Conservation (phyloP, 768 basidiomycete genomes). For the Leucosporidium scottii region DNA sequence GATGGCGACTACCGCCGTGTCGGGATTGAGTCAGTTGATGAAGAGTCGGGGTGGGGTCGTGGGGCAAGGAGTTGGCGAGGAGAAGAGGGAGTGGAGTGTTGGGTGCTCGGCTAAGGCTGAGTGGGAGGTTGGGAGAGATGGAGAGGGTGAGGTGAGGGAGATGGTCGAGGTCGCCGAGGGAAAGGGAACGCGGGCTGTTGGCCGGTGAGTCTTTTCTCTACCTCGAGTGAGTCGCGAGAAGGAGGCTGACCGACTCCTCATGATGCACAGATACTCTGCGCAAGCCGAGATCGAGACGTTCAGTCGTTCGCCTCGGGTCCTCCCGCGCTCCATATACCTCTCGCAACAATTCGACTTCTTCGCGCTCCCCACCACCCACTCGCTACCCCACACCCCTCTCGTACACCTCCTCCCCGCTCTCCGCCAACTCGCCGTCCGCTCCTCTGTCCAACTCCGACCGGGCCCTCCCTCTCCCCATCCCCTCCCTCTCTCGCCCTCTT, state of each 20-base stretch:
- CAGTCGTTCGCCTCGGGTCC: slow-evolving; percentile 53
- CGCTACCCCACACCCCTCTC: neutral
- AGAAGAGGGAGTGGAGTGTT: slow-evolving; percentile 9
- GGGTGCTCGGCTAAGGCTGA: slow-evolving; percentile 5
- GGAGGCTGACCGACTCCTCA: neutral
- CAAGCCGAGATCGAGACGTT: slow-evolving; percentile 75
- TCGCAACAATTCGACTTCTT: slow-evolving; percentile 78
- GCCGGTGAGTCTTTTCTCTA: neutral
- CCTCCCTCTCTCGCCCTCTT: neutral
- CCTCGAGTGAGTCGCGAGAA: neutral
- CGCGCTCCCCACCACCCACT: slow-evolving; percentile 64
- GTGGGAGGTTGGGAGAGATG: slow-evolving; percentile 20
- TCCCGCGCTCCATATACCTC: slow-evolving; percentile 72
- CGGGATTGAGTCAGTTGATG: slow-evolving; percentile 28
- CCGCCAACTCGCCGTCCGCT: slow-evolving; percentile 15
- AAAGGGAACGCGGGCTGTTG: neutral
- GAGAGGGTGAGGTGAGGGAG: slow-evolving; percentile 12
- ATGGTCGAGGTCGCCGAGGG: neutral
- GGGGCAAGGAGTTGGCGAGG: neutral
- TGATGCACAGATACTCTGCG: slow-evolving; percentile 45
- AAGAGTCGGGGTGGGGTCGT: neutral
- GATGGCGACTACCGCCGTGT: slow-evolving; percentile 26
- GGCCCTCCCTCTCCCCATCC: neutral
- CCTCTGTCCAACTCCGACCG: slow-evolving; percentile 15
- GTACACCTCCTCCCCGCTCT: slow-evolving; percentile 1